Base-by-base conservation (phyloP, 202 grass and related monocot genomes). In the Brachypodium distachyon region DNA sequence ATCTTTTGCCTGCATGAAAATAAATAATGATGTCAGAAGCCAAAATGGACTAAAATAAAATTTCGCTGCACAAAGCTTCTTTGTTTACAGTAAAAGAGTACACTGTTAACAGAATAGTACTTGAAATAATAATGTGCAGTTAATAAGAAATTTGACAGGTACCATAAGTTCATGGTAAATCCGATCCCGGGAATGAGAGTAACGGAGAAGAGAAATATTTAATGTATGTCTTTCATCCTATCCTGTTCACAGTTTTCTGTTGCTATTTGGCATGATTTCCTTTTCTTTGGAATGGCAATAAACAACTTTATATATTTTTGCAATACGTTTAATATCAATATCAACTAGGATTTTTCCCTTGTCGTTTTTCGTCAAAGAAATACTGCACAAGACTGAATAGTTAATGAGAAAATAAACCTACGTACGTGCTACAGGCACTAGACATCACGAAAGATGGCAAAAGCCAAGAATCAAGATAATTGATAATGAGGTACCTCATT, bases 1-100 rank as follows among this genome's bases (percentile, higher is more conserved):
- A 81, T 95, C 96, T 56, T 95, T 95, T 84, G 83, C 83, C 95
- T 97, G 83, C 61, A 84, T 67, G 16, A 87, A 59, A 71, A 59
- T 19, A 59, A 71, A 72, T 22, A 47, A 73, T 42, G 56, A 38
- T 31, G 27, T 80, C 21, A 82, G 43, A 11, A 46, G 2, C 4
- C n/a, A 17, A 78, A 34, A 60, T 19, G 42, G 33, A 3, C 3
- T 19, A 67, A 73, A 25, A 75, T 74, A 80, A 43, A 75, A 59
- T 67, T 47, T 41, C 67, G 42, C 23, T n/a, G n/a, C 4, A 74
- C 14, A 27, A 82, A 10, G 17, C 6, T 53, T 22, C 18, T 42
- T 16, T 59, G 42, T 42, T n/a, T 22, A n/a, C n/a, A 61, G 25
- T 60, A 49, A 79, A 74, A 86, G 17, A 12, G 41, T 27, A 39